These are phyloP conservation scores for Tolypocladium inflatum DNA, from an alignment of 2,329 filamentous ascomycete species.

Conservation along the genomic window DNA sequence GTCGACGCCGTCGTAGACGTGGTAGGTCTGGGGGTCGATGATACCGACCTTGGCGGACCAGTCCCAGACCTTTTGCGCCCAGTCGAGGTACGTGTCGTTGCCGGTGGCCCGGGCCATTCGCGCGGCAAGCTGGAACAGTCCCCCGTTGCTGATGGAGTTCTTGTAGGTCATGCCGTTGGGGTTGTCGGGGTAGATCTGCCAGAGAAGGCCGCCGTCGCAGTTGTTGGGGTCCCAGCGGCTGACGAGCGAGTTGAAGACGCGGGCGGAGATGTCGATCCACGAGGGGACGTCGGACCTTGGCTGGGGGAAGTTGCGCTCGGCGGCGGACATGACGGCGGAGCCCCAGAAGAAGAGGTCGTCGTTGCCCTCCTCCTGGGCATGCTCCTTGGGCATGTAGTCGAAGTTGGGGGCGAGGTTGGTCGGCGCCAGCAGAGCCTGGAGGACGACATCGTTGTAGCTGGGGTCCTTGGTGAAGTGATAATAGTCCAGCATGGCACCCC, in stretches of 20 bases:
- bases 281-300: conserved; percentile 45
- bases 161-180: conserved; percentile 71
- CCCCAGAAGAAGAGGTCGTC: conserved; percentile 71
- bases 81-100: conserved; percentile 55
- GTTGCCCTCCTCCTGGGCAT: conserved; percentile 56
- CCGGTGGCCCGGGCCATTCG: conserved; percentile 62
- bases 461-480: conserved; percentile 56
- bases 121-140: conserved; percentile 74
- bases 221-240: conserved; percentile 57
- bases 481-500: conserved; percentile 62
- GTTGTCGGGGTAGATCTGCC: conserved; percentile 75
- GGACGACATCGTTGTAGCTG: conserved; percentile 50
- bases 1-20: conserved; percentile 55
- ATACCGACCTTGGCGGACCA: conserved; percentile 51
- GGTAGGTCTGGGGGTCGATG: conserved; percentile 39
- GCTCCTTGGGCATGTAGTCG: conserved; percentile 50
- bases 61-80: conserved; percentile 58
- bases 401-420: conserved; percentile 44
- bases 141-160: conserved; percentile 71
- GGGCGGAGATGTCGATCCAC: conserved; percentile 59
- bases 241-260: conserved; percentile 63
- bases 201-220: conserved; percentile 66
- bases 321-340: conserved; percentile 56
- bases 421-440: conserved; percentile 47
- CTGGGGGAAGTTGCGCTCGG: conserved; percentile 58